These are phyloP conservation scores for Amanita inopinata DNA, from an alignment of 768 basidiomycete genomes.

Conservation along the genomic window DNA sequence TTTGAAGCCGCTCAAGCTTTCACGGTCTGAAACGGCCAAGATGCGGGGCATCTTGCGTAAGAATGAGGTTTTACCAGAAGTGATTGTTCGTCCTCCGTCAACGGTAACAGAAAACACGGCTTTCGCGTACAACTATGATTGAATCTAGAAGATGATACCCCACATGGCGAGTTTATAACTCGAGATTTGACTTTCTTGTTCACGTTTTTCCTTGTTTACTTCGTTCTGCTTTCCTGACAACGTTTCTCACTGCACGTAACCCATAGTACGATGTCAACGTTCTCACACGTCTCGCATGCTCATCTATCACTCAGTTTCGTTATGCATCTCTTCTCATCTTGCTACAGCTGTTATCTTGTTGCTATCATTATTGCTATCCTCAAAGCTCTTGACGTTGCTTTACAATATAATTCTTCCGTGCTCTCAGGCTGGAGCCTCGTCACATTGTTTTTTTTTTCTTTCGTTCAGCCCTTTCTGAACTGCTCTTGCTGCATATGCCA, in stretches of 20 bases:
- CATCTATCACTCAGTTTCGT: not conserved
- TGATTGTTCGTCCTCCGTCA: slow-evolving; percentile 55
- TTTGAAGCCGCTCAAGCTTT: slow-evolving; percentile 51
- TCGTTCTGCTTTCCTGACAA: not conserved
- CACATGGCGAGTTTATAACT: too few species aligned
- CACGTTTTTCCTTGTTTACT: not conserved
- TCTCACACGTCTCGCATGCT: not conserved
- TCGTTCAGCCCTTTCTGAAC: too few species aligned
- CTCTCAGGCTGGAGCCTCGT: not conserved
- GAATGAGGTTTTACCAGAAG: slow-evolving; percentile 47
- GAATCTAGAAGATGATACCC: not conserved
- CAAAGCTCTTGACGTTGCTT: not conserved
- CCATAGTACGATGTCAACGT: not conserved
- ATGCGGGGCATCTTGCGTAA: slow-evolving; percentile 47
- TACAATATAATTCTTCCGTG: not conserved
- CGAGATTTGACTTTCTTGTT: not conserved
- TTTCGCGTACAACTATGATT: not conserved
- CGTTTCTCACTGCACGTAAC: not conserved
- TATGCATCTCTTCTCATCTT: not conserved
- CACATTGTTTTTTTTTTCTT: not conserved
- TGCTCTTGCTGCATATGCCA: too few species aligned
- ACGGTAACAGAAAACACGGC: not conserved
- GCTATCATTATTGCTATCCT: not conserved
- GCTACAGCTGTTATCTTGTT: not conserved
- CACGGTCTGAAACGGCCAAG: slow-evolving; percentile 54